Evolutionary conservation across 176 grass and related monocot species (phyloP).

Genomic region (Oryza brachyantha): DNA sequence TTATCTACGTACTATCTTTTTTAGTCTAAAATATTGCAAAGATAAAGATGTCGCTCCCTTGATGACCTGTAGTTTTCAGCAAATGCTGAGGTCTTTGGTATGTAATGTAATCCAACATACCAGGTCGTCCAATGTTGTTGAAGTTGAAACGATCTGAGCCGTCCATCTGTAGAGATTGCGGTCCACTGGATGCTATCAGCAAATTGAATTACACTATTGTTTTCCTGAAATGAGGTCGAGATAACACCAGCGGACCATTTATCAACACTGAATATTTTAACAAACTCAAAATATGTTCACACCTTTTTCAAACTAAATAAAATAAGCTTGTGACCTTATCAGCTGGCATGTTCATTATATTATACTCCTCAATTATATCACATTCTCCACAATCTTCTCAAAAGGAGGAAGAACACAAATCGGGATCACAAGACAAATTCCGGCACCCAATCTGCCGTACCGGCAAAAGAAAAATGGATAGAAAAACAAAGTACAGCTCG

Average conservation of each 20-base stretch:
- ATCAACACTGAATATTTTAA: background rate
- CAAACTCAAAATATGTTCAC: background rate
- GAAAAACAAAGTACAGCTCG: slow-evolving; percentile 39
- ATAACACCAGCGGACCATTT: slow-evolving; percentile 4
- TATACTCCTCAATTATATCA: background rate
- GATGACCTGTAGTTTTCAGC: background rate
- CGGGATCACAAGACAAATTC: background rate
- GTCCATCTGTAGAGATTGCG: background rate
- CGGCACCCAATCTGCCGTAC: slow-evolving; percentile 10
- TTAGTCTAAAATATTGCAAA: background rate
- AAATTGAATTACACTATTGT: background rate
- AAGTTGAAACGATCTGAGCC: background rate
- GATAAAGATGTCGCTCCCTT: background rate
- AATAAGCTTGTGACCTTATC: background rate
- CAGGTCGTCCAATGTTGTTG: no score
- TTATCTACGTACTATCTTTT: no score
- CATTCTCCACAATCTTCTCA: background rate
- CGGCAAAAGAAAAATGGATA: slow-evolving; percentile 32
- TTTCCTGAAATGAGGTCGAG: background rate
- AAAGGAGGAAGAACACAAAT: background rate
- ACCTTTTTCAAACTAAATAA: background rate
- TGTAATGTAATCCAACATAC: background rate
- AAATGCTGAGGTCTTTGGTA: background rate
- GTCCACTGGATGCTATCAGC: no score
- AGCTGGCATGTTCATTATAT: background rate